Conservation (phyloP, 768 basidiomycete genomes). For the Gloeopeniophorella convolvens region DNA sequence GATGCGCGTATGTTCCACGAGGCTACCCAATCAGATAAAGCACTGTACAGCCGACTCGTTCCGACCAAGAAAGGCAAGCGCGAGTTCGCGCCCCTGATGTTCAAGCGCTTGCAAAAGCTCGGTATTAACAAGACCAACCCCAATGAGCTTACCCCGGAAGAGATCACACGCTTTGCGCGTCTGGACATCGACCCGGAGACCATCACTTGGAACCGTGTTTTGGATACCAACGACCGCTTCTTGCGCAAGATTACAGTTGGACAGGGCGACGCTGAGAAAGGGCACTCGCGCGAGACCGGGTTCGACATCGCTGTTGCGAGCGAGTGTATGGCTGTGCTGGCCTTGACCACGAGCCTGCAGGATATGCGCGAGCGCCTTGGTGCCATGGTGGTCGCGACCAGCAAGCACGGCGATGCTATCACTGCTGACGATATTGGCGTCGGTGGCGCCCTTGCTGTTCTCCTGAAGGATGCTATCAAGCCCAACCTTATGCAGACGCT, state of each 20-base stretch:
- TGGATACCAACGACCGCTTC: constrained; percentile 97
- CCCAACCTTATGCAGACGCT: constrained; percentile 98
- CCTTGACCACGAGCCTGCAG: constrained; percentile 75
- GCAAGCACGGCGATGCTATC: constrained; percentile 83
- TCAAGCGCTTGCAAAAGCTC: constrained; percentile 91
- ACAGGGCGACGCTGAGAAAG: constrained; percentile 84
- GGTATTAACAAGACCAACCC: constrained; percentile 94
- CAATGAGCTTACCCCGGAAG: constrained; percentile 86
- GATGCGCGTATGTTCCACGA: constrained; percentile 99
- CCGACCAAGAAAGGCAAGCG: constrained; percentile 91
- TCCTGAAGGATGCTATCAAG: constrained; percentile 99
- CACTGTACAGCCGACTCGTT: constrained; percentile 85
- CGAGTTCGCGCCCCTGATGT: constrained; percentile 92
- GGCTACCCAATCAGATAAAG: constrained; percentile 92
- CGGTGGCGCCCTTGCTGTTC: constrained; percentile 89
- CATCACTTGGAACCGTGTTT: constrained; percentile 96
- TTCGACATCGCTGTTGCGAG: constrained; percentile 98
- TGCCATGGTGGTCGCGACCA: constrained; percentile 94
- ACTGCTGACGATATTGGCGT: constrained; percentile 97
- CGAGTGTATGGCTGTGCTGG: constrained; percentile 97
- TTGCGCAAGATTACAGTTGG: constrained; percentile 91
- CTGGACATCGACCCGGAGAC: constrained; percentile 87
- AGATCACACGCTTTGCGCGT: constrained; percentile 83
- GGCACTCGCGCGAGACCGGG: constrained; percentile 80
- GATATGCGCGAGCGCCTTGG: constrained; percentile 94